Percentiles rank a stretch among this genome's conserved stretches.
Evolutionary conservation across 2,329 filamentous ascomycete species (phyloP).

Genomic region (Phyllosticta citribraziliensis): DNA sequence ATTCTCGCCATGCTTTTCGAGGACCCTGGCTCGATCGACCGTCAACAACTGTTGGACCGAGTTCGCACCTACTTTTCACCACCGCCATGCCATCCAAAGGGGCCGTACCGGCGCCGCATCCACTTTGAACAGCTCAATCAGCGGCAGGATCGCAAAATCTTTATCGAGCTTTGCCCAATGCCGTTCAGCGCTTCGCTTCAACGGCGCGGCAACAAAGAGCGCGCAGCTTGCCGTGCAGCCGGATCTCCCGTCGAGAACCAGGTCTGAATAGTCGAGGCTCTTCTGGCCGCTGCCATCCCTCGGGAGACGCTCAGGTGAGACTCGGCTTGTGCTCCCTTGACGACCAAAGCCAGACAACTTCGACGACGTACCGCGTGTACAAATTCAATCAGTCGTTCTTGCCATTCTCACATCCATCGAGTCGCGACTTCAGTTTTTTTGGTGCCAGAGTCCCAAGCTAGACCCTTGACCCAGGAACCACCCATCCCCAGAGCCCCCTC

Average conservation of each 20-base stretch:
- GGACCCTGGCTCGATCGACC: no score
- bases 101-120: neutral
- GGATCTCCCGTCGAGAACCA: neutral
- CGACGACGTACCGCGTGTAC: conserved; percentile 1
- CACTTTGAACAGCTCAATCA: neutral
- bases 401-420: neutral
- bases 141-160: neutral
- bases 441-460: neutral
- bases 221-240: neutral
- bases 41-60: neutral
- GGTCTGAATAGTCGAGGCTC: neutral
- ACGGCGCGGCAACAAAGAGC: neutral
- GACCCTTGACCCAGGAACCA: neutral
- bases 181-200: neutral
- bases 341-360: neutral
- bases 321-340: neutral
- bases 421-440: neutral
- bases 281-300: conserved; percentile 1
- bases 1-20: neutral
- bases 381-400: conserved; percentile 2
- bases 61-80: neutral
- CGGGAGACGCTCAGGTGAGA: conserved; percentile 10
- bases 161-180: neutral
- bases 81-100: neutral
- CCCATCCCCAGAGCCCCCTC: neutral